Percentiles rank a stretch among this genome's conserved stretches.
phyloP scores from a whole-genome alignment of 2,329 filamentous ascomycete genomes.

The Helicocarpus griseus region DNA sequence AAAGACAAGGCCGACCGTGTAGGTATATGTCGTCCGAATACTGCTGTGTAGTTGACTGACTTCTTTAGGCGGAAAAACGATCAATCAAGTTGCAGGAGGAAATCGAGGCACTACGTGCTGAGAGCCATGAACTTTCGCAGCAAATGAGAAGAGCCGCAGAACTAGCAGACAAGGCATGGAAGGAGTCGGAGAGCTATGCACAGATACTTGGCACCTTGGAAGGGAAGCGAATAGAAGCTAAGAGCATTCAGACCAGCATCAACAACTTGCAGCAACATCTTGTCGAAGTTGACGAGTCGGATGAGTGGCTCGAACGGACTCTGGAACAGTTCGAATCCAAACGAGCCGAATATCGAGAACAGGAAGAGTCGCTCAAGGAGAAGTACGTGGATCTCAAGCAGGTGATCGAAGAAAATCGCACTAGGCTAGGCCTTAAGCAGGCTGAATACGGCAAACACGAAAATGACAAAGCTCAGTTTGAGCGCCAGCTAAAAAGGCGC shows the following conservation, averaged over 20 bases:
- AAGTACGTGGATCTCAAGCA: slow-evolving; percentile 56
- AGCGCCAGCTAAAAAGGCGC: slow-evolving; percentile 65
- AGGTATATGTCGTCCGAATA: slow-evolving; percentile 15
- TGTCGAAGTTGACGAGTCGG: slow-evolving; percentile 66
- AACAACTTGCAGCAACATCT: slow-evolving; percentile 62
- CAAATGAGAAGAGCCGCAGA: slow-evolving; percentile 34
- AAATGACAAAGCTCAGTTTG: slow-evolving; percentile 78
- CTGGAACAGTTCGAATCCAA: slow-evolving; percentile 70
- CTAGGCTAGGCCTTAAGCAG: slow-evolving; percentile 29
- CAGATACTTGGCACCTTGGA: slow-evolving; percentile 65
- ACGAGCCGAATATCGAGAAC: slow-evolving; percentile 54
- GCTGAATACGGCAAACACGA: slow-evolving; percentile 59
- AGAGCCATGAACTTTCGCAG: slow-evolving; percentile 51
- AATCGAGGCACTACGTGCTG: slow-evolving; percentile 46
- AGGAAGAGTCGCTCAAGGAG: slow-evolving; percentile 53
- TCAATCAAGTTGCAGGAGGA: slow-evolving; percentile 55
- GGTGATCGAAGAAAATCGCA: slow-evolving; percentile 39
- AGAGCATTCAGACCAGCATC: slow-evolving; percentile 60
- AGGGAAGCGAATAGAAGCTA: slow-evolving; percentile 65
- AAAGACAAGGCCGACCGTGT: slow-evolving; percentile 72
- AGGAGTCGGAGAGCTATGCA: slow-evolving; percentile 63
- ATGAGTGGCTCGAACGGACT: slow-evolving; percentile 62
- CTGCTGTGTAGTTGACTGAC: not conserved
- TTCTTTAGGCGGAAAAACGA: slow-evolving; percentile 47
- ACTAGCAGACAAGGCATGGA: slow-evolving; percentile 56